Conservation (phyloP, 2,329 filamentous ascomycete species). For the Cercospora beticola region DNA sequence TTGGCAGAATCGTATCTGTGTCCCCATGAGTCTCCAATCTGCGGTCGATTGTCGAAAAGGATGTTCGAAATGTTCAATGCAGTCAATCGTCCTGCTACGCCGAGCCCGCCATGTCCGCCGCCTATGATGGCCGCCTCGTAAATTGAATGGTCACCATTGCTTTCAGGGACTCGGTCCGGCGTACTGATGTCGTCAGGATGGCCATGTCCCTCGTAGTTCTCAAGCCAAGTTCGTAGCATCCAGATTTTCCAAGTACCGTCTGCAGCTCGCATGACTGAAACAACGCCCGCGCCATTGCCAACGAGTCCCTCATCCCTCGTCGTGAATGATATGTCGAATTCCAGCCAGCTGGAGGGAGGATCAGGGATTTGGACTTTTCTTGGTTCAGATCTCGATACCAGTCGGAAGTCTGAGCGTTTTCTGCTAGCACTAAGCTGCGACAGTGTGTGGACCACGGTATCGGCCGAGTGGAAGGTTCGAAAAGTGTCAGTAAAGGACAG, state of each 20-base stretch:
- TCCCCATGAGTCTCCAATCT: slow-evolving; percentile 50
- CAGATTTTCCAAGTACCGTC: slow-evolving; percentile 43
- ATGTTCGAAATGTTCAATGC: slow-evolving; percentile 46
- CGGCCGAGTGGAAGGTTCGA: slow-evolving; percentile 52
- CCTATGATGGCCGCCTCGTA: slow-evolving; percentile 8
- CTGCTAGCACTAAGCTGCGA: slow-evolving; percentile 36
- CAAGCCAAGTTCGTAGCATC: slow-evolving; percentile 41
- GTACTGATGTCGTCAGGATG: slow-evolving; percentile 33
- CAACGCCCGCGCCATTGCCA: slow-evolving; percentile 37
- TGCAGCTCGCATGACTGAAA: slow-evolving; percentile 36
- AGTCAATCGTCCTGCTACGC: slow-evolving; percentile 45
- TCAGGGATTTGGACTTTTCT: slow-evolving; percentile 30
- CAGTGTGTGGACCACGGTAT: slow-evolving; percentile 44
- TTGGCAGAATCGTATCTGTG: slow-evolving; percentile 49
- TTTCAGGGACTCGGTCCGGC: slow-evolving; percentile 17
- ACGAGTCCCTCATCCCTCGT: slow-evolving; percentile 28
- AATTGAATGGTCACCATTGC: slow-evolving; percentile 33
- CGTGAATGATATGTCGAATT: slow-evolving; percentile 36
- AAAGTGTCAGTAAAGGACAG: slow-evolving; percentile 58
- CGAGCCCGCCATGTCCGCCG: slow-evolving; percentile 47
- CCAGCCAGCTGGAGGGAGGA: slow-evolving; percentile 25
- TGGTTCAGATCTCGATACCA: slow-evolving; percentile 22
- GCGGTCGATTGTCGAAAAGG: slow-evolving; percentile 46
- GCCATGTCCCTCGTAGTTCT: slow-evolving; percentile 41
- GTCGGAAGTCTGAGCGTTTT: slow-evolving; percentile 34